Conservation (phyloP, 768 basidiomycete genomes). For the Podaxis rugospora region DNA sequence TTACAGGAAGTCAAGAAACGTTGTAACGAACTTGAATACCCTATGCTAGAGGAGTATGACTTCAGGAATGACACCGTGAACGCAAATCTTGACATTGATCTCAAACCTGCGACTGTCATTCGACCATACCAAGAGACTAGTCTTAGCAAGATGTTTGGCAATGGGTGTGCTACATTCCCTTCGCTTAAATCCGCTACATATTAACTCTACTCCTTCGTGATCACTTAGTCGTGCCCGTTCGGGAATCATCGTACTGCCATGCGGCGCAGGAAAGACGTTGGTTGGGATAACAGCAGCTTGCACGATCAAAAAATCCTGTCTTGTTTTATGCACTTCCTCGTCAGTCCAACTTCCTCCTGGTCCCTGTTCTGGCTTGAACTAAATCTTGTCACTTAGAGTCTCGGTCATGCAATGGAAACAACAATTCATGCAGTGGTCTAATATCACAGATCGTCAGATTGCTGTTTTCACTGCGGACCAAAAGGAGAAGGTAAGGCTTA, state of each 20-base stretch:
- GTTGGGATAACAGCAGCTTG: conserved; percentile 99
- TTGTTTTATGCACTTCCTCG: conserved; percentile 98
- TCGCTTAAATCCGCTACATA: conserved; percentile 5
- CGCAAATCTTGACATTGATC: conserved; percentile 95
- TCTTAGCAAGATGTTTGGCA: conserved; percentile 99
- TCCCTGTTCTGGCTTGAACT: conserved; percentile 8
- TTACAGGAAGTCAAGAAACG: conserved; percentile 89
- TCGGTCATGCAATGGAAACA: conserved; percentile 99
- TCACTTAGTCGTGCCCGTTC: conserved; percentile 84
- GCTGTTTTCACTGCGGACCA: conserved; percentile 97
- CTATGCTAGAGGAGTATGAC: conserved; percentile 99
- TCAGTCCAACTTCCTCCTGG: conserved; percentile 37
- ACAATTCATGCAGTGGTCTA: conserved; percentile 98
- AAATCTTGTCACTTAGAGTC: conserved; percentile 40
- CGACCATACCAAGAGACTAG: conserved; percentile 98
- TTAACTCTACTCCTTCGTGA: background rate
- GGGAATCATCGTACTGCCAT: conserved; percentile 97
- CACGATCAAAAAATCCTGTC: conserved; percentile 98
- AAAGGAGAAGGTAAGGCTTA: conserved; percentile 79
- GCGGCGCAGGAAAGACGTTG: conserved; percentile 97
- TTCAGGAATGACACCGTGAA: conserved; percentile 97
- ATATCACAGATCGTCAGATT: conserved; percentile 93
- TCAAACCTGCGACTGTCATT: conserved; percentile 97
- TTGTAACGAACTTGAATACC: conserved; percentile 95
- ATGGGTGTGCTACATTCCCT: conserved; percentile 57